Evolutionary conservation across 768 basidiomycete species (phyloP), one percentile per base, ranked within the genome.

Genomic region (Termitomyces sp.): DNA sequence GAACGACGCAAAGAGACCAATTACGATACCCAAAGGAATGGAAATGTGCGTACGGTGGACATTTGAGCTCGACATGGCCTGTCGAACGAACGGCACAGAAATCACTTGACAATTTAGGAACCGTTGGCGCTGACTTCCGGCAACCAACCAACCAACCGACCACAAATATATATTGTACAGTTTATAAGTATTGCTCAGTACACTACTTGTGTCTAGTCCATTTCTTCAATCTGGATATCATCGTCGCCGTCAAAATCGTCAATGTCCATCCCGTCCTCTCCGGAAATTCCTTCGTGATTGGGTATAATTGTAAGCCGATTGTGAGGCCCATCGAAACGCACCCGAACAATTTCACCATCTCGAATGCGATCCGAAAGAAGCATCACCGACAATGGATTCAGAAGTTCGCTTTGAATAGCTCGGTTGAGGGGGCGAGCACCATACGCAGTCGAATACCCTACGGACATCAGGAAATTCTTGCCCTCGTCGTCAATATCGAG

Each of bases 391-490:
- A 98, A 74, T 12, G 95, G 96, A 67, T 97, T 95, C 63, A 98
- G 79, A 33, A 99, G 78, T 64, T 98, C 93, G 62, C 81, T 86
- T 71, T 97, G 95, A 60, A 99, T 95, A 4, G 90, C 82, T 32
- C 94, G 83, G 66, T 92, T 91, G 59, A 98, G 80, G 1, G 96
- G 97, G 39, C 96, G 85, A 53, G 95, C 96, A 60, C 96, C 94
- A 65, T 96, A 97, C 18, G 77, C 73, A 1, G 92, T 76, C 44
- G 89, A 89, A 70, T 91, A 94, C 0, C 90, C 91, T 45, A 84
- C 76, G 18, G 86, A 85, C 57, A 80, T 79, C 29, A 94, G 80
- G 65, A 86, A 92, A 52, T 82, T 76, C 71, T 89, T 91, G 59
- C 89, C 86, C 27, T 76, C 83, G n/a, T 78, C 70, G 66, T 94